A percentile compares a stretch with the other conserved stretches of the same genome.
phyloP scores from a whole-genome alignment of 73 alveolate species.

The Loxodes magnus region DNA sequence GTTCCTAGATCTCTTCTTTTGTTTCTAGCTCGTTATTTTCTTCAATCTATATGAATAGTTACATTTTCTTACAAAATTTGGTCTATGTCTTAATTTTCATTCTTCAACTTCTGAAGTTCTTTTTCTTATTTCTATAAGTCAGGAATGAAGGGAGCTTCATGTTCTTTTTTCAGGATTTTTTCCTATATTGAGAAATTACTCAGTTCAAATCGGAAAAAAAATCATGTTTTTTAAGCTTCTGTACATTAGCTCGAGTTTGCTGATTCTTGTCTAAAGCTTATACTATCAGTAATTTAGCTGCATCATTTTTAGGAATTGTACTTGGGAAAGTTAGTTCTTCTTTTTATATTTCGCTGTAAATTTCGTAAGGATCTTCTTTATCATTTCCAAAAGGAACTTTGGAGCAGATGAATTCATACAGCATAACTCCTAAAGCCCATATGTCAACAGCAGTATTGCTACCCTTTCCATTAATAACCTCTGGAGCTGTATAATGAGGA shows the following conservation, averaged over 20 bases:
- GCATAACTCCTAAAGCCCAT: slow-evolving; percentile 48
- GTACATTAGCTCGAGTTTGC: background rate
- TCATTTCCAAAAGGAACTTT: slow-evolving; percentile 46
- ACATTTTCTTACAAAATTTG: too few species aligned
- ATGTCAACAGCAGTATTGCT: slow-evolving; percentile 31
- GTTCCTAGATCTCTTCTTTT: background rate
- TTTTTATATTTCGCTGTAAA: slow-evolving; percentile 24
- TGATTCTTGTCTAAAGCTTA: background rate
- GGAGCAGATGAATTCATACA: slow-evolving; percentile 38
- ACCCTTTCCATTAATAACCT: slow-evolving; percentile 43
- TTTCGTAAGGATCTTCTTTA: slow-evolving; percentile 36
- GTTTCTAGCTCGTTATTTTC: background rate
- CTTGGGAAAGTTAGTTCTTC: slow-evolving; percentile 23
- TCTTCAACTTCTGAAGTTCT: background rate
- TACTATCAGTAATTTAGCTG: background rate
- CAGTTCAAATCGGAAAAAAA: slow-evolving; percentile 7
- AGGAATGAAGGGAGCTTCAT: slow-evolving; percentile 2
- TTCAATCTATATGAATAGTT: too few species aligned
- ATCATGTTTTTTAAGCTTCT: background rate
- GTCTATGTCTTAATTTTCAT: background rate
- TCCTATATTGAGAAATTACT: too few species aligned
- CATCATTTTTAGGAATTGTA: background rate
- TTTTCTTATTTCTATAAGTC: background rate
- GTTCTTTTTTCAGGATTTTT: background rate
- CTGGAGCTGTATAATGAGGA: slow-evolving; percentile 58